Conservation (phyloP, 805 yeast genomes). For the Candida gorgasii region DNA sequence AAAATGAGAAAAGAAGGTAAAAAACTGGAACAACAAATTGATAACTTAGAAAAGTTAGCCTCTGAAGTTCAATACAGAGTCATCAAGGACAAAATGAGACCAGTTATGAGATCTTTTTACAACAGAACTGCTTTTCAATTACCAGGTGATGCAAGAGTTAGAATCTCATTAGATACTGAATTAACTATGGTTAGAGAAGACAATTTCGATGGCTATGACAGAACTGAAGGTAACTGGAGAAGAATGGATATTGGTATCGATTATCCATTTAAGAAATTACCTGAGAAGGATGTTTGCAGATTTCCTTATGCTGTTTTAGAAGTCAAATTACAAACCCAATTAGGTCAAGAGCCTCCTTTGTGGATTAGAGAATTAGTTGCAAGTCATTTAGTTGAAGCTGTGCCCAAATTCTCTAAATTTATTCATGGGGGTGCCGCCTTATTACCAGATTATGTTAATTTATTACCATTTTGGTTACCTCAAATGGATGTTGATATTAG, state of each 20-base stretch:
- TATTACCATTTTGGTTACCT: constrained; percentile 96
- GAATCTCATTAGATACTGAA: constrained; percentile 97
- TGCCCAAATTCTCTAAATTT: constrained; percentile 95
- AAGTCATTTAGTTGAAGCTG: constrained; percentile 95
- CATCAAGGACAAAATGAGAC: constrained; percentile 80
- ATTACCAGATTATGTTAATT: constrained; percentile 75
- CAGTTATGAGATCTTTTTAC: constrained; percentile 94
- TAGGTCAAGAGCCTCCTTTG: constrained; percentile 98
- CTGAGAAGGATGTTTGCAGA: constrained; percentile 82
- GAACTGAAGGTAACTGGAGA: constrained; percentile 95
- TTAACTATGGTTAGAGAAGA: constrained; percentile 97
- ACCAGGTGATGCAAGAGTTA: constrained; percentile 98
- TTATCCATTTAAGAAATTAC: constrained; percentile 87
- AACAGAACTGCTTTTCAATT: constrained; percentile 98
- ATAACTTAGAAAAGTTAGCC: constrained; percentile 88
- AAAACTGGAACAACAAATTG: constrained; percentile 83
- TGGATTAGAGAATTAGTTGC: constrained; percentile 95
- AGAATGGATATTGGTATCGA: constrained; percentile 98
- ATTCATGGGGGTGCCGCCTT: constrained; percentile 96
- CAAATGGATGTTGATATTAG: constrained; percentile 96
- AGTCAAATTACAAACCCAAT: constrained; percentile 94
- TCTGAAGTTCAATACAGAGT: constrained; percentile 90
- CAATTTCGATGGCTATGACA: constrained; percentile 87
- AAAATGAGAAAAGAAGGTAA: constrained; percentile 92
- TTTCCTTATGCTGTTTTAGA: constrained; percentile 98